Evolutionary conservation across 2,329 filamentous ascomycete species (phyloP).

Genomic region (Huntiella bhutanensis): DNA sequence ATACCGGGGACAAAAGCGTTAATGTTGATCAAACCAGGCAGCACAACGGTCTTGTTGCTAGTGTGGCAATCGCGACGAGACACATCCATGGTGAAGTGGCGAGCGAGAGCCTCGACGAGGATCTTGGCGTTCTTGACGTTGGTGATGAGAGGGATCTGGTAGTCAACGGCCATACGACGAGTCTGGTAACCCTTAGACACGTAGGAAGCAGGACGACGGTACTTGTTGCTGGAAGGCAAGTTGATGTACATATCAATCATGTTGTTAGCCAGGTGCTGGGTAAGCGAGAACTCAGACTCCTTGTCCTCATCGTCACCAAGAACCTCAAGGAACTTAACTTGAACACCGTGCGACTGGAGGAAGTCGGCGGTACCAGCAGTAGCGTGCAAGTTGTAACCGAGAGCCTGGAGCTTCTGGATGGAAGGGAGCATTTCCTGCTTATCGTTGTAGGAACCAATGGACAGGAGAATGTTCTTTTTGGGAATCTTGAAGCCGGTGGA

Average conservation of each 20-base stretch:
- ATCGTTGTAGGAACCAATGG: conserved; percentile 93
- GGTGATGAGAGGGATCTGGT: conserved; percentile 90
- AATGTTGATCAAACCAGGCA: conserved; percentile 61
- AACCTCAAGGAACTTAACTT: conserved; percentile 84
- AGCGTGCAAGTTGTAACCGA: conserved; percentile 91
- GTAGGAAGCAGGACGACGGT: conserved; percentile 89
- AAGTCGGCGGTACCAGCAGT: conserved; percentile 95
- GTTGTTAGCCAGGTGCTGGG: conserved; percentile 92
- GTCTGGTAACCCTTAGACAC: conserved; percentile 97
- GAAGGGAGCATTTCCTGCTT: conserved; percentile 95
- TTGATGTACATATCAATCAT: conserved; percentile 99
- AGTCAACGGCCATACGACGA: conserved; percentile 90
- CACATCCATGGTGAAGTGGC: conserved; percentile 72
- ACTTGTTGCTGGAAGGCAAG: conserved; percentile 94
- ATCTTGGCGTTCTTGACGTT: conserved; percentile 99
- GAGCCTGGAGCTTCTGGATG: conserved; percentile 67
- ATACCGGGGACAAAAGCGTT: conserved; percentile 65
- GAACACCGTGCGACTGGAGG: conserved; percentile 77
- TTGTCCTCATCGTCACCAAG: conserved; percentile 65
- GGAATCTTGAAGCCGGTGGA: conserved; percentile 94
- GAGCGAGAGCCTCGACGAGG: conserved; percentile 78
- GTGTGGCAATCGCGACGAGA: conserved; percentile 78
- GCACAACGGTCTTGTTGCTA: conserved; percentile 56
- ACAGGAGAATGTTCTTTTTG: conserved; percentile 86
- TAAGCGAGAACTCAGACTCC: conserved; percentile 90